These are phyloP conservation scores for Curvularia spicifera DNA, from an alignment of 2,329 filamentous ascomycete species.

Conservation along the genomic window DNA sequence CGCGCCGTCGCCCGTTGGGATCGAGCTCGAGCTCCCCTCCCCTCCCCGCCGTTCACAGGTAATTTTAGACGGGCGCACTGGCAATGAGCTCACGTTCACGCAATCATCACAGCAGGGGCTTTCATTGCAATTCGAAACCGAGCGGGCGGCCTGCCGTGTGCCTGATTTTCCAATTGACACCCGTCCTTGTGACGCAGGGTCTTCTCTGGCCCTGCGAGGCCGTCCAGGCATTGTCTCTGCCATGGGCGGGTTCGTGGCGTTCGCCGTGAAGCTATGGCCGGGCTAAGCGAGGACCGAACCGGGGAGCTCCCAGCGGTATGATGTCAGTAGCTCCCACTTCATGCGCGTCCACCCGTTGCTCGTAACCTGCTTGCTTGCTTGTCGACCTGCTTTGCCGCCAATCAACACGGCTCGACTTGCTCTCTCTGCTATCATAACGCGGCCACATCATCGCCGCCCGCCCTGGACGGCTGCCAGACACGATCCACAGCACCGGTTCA, in stretches of 20 bases:
- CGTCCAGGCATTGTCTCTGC: slow-evolving; percentile 1
- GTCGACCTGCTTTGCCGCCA: background rate
- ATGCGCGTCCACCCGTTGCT: slow-evolving; percentile 10
- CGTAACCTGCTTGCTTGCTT: slow-evolving; percentile 13
- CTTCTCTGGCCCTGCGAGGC: background rate
- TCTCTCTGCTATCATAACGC: slow-evolving; percentile 32
- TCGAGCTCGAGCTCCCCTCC: slow-evolving; percentile 1
- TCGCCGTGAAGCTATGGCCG: slow-evolving; percentile 14
- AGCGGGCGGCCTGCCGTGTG: slow-evolving; percentile 6
- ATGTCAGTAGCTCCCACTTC: slow-evolving; percentile 13
- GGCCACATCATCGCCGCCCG: slow-evolving; percentile 16
- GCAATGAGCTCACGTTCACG: background rate
- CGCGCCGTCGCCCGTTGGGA: slow-evolving; percentile 14
- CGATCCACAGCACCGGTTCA: slow-evolving; percentile 29
- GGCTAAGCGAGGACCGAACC: slow-evolving; percentile 23
- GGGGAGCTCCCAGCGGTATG: slow-evolving; percentile 14
- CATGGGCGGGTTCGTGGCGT: slow-evolving; percentile 4
- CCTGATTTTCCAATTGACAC: slow-evolving; percentile 1
- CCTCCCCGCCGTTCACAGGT: slow-evolving; percentile 4
- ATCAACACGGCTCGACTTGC: slow-evolving; percentile 23
- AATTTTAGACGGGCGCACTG: background rate
- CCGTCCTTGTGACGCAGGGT: slow-evolving; percentile 16
- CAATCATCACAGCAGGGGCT: background rate
- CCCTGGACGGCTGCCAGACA: slow-evolving; percentile 20
- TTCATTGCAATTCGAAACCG: background rate